Evolutionary conservation across 345 rosid species (phyloP), one percentile per base, ranked within the genome.

Genomic region (Hypericum perforatum): DNA sequence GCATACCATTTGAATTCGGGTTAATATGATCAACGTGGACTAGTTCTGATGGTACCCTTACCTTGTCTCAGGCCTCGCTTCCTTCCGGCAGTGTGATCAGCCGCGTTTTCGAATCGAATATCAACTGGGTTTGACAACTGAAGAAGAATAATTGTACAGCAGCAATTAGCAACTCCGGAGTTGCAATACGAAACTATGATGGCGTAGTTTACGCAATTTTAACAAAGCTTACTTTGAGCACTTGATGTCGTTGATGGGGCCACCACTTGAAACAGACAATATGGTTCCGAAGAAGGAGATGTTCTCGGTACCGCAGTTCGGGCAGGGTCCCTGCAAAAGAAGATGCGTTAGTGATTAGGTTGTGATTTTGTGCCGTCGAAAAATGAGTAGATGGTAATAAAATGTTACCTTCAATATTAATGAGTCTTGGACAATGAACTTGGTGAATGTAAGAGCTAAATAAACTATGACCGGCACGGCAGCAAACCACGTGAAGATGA

Each of bases 401-500:
- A 32, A n/a, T n/a, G 1, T 1, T 54, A 82, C 96, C 95, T 91
- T 87, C 62, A 91, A 63, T 78, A 87, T 87, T 75, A 82, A 57
- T 55, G 59, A 83, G 63, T 87, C 96, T 63, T 74, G 85, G 64
- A 92, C 70, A 41, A 87, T 80, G 47, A 76, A 62, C 59, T 85
- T 82, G 57, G 98, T 87, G 32, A 92, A 79, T 5, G 86, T 37
- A 16, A 40, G 70, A 53, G 98, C 92, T 63, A 73, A 52, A 40
- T 60, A 92, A 42, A 87, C 95, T 58, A 87, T 57, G 41, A 70
- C 13, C 0, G 98, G 98, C 71, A 87, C 88, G 0, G 95, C 98
- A 22, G 96, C 95, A 55, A 91, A 87, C 98, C 96, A 92, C 0
- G 96, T 92, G 73, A 92, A 92, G 56, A 91, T 79, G 84, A 91